These are phyloP conservation scores for Calocera viscosa DNA, from an alignment of 768 basidiomycete species.

Conservation along the genomic window DNA sequence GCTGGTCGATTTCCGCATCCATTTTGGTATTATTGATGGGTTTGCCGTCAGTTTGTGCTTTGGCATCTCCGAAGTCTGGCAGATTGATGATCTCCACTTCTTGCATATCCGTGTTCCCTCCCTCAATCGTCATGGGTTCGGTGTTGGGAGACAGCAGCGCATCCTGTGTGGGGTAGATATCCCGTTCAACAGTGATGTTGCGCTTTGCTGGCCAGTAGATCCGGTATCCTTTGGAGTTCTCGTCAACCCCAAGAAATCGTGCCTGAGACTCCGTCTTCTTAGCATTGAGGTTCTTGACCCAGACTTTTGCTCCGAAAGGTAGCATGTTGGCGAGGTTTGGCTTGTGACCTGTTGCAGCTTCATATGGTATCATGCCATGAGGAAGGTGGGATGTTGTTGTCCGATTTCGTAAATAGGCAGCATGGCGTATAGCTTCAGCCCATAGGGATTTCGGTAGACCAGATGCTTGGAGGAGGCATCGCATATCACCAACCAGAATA, in stretches of 20 bases:
- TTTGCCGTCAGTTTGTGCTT: no score
- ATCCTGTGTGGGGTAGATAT: not conserved
- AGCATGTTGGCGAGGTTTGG: constrained; percentile 13
- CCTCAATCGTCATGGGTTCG: not conserved
- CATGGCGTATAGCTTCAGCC: not conserved
- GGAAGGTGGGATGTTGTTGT: no score
- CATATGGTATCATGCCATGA: no score
- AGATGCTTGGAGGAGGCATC: not conserved
- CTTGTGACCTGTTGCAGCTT: no score
- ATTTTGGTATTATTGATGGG: no score
- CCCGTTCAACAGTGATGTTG: not conserved
- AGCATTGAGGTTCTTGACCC: constrained; percentile 9
- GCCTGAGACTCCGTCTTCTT: not conserved
- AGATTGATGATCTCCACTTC: no score
- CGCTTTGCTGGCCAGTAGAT: not conserved
- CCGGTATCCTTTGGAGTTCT: not conserved
- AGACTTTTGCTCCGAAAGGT: constrained; percentile 18
- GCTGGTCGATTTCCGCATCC: no score
- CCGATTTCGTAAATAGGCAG: constrained; percentile 4
- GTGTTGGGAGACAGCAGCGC: not conserved
- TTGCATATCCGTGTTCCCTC: no score
- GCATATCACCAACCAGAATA: not conserved
- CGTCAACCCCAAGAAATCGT: not conserved
- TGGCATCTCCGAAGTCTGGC: no score
- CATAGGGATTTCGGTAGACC: constrained; percentile 12